Evolutionary conservation across 2,329 filamentous ascomycete genomes (phyloP).

Genomic region (Claviceps africana): DNA sequence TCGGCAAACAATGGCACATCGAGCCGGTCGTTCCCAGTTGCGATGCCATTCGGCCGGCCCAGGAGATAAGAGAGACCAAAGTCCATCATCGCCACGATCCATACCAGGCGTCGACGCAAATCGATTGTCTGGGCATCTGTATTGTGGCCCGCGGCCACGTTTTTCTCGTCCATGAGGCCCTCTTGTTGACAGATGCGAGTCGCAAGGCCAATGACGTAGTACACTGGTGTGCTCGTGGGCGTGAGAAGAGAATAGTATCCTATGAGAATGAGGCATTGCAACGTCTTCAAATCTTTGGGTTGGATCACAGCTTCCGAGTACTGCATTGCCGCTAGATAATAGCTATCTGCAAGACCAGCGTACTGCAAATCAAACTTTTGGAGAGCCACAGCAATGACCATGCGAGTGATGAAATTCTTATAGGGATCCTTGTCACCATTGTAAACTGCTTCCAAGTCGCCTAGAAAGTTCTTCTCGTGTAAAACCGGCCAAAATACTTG

Average conservation of each 20-base stretch:
- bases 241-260: constrained; percentile 86
- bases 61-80: constrained; percentile 76
- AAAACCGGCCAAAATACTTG: constrained; percentile 79
- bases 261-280: constrained; percentile 80
- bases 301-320: constrained; percentile 71
- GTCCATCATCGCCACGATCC: constrained; percentile 82
- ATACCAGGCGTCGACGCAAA: constrained; percentile 76
- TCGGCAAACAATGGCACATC: constrained; percentile 76
- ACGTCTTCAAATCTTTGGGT: constrained; percentile 76
- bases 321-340: constrained; percentile 80
- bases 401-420: constrained; percentile 75
- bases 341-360: constrained; percentile 87
- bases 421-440: constrained; percentile 62
- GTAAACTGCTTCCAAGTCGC: constrained; percentile 71
- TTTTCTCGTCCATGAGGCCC: constrained; percentile 77
- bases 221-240: constrained; percentile 80
- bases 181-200: constrained; percentile 80
- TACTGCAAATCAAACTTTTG: constrained; percentile 84
- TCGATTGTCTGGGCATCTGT: constrained; percentile 67
- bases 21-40: constrained; percentile 66
- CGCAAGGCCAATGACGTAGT: constrained; percentile 82
- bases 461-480: constrained; percentile 66
- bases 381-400: constrained; percentile 89
- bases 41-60: constrained; percentile 75
- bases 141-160: constrained; percentile 51